phyloP scores from a whole-genome alignment of 1,284 basidiomycete species.

The Sanghuangporus weigelae region DNA sequence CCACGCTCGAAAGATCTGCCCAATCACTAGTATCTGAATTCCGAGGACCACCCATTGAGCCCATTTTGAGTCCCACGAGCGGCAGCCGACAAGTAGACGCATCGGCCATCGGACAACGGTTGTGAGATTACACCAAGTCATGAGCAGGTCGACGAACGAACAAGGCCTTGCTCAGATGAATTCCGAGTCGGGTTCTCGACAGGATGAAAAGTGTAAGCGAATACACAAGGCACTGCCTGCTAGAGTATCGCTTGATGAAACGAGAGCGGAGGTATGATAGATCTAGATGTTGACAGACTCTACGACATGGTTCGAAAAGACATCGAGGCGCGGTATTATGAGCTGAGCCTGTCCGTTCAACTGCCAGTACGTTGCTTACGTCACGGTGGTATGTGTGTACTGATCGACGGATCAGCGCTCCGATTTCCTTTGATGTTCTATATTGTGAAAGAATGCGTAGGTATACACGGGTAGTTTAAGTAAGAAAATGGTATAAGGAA shows the following conservation, averaged over 20 bases:
- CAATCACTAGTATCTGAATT: constrained; percentile 44
- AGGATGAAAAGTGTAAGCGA: background rate
- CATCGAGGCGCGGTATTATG: background rate
- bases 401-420: too few relatives aligned
- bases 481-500: too few relatives aligned
- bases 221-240: background rate
- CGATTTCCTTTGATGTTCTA: too few relatives aligned
- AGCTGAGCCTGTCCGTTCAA: too few relatives aligned
- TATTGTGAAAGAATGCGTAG: too few relatives aligned
- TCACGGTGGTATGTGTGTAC: too few relatives aligned
- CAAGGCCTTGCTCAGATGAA: background rate
- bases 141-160: background rate
- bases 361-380: too few relatives aligned
- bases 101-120: background rate
- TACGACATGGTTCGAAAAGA: background rate
- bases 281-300: background rate
- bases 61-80: constrained; percentile 32
- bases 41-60: constrained; percentile 40
- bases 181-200: background rate
- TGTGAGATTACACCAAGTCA: background rate
- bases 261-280: background rate
- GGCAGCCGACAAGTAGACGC: background rate
- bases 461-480: too few relatives aligned
- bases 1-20: constrained; percentile 56
- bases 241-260: background rate